Evolutionary conservation across 1,284 basidiomycete genomes (phyloP).

Genomic region (Cystobasidium pallidum): DNA sequence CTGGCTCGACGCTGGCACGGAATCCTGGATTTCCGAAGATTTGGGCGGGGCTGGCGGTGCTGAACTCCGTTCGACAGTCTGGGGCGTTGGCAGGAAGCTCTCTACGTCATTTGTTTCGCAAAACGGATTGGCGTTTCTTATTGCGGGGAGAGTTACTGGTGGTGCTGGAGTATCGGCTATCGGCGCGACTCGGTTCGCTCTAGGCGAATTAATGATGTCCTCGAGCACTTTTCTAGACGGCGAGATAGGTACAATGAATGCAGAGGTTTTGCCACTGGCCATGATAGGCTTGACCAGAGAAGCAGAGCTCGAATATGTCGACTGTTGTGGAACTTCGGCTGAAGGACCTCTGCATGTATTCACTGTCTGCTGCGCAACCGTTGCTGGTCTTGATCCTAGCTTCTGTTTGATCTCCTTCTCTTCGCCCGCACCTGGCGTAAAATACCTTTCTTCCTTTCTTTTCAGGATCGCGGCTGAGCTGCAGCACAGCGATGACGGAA

Average conservation of each 20-base stretch:
- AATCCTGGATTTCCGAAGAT: not conserved
- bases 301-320: not conserved
- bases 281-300: not conserved
- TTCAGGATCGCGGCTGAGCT: slow-evolving; percentile 2
- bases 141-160: not conserved
- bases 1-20: not conserved
- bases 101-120: not conserved
- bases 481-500: no score
- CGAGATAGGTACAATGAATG: not conserved
- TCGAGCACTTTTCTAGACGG: not conserved
- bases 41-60: not conserved
- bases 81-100: slow-evolving; percentile 16
- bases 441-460: slow-evolving; percentile 17
- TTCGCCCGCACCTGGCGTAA: slow-evolving; percentile 26
- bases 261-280: not conserved
- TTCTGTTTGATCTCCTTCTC: slow-evolving; percentile 22
- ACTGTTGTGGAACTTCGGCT: not conserved
- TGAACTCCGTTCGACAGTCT: not conserved
- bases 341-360: no score
- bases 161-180: not conserved
- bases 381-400: not conserved
- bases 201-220: slow-evolving; percentile 23
- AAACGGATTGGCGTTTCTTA: not conserved
- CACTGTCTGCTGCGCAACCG: not conserved
- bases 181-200: slow-evolving; percentile 12